These are phyloP conservation scores for Elsinoe necatrix DNA, from an alignment of 2,329 filamentous ascomycete species.

Conservation along the genomic window DNA sequence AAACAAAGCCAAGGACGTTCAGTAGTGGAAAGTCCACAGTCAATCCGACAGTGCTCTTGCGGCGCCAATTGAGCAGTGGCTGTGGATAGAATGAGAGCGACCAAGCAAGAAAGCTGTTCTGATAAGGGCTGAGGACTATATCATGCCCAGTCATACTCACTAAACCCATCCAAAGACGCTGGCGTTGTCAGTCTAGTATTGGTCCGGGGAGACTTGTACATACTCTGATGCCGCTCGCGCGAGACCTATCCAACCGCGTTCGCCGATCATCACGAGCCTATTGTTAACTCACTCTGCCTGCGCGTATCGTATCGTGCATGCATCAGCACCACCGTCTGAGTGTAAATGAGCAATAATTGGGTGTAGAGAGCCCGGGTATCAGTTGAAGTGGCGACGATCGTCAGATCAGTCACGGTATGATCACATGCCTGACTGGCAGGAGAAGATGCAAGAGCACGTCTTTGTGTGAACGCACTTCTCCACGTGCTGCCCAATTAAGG, in stretches of 20 bases:
- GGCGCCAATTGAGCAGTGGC: conserved; percentile 66
- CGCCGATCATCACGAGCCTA: background rate
- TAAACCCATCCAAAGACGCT: conserved; percentile 19
- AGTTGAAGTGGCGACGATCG: background rate
- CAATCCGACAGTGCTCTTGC: conserved; percentile 70
- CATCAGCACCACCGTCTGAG: too few relatives aligned
- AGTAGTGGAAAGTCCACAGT: conserved; percentile 80
- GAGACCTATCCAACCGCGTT: conserved; percentile 8
- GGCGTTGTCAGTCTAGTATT: background rate
- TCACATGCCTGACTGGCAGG: background rate
- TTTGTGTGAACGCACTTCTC: background rate
- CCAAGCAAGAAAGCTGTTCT: conserved; percentile 39
- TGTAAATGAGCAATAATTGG: too few relatives aligned
- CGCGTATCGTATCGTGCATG: too few relatives aligned
- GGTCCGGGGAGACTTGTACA: background rate
- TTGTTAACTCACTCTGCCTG: background rate
- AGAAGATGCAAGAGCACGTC: conserved; percentile 3
- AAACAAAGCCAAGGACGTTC: conserved; percentile 62
- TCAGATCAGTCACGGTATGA: background rate
- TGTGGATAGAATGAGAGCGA: conserved; percentile 91
- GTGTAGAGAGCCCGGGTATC: too few relatives aligned
- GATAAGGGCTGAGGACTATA: background rate
- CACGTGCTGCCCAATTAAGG: conserved; percentile 5
- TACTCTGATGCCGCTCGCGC: conserved; percentile 16
- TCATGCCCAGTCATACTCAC: conserved; percentile 1